Evolutionary conservation across 73 alveolate genomes (phyloP).

Genomic region (Stentor coeruleus): DNA sequence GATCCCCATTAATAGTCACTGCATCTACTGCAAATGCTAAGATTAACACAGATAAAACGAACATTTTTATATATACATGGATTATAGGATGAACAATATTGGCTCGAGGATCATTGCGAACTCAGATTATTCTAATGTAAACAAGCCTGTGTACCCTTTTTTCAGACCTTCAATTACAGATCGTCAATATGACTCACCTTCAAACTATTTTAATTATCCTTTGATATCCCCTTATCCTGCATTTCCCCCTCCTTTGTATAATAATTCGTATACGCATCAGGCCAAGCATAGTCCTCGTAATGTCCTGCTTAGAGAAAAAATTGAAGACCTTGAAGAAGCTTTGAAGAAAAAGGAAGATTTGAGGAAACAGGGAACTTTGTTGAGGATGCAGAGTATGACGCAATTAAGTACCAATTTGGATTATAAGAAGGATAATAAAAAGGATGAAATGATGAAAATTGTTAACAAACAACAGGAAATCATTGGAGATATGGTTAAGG

Average conservation of each 20-base stretch:
- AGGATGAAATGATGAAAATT: not conserved
- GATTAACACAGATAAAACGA: too few species aligned
- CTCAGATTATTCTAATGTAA: not conserved
- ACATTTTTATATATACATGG: too few species aligned
- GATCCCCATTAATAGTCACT: too few species aligned
- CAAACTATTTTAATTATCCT: not conserved
- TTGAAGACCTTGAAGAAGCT: not conserved
- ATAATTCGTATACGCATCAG: not conserved
- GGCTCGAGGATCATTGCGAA: not conserved
- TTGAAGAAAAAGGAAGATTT: not conserved
- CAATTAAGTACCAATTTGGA: not conserved
- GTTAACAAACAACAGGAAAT: not conserved
- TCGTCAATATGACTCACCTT: not conserved
- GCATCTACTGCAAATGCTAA: too few species aligned
- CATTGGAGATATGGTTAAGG: not conserved
- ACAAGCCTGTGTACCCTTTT: not conserved
- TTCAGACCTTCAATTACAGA: not conserved
- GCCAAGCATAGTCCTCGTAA: not conserved
- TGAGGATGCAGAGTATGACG: not conserved
- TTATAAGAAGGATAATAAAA: not conserved
- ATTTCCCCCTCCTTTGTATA: not conserved
- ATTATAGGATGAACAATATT: not conserved
- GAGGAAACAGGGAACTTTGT: not conserved
- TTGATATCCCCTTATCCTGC: not conserved
- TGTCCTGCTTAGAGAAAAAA: not conserved